Conservation (phyloP, 2,329 filamentous ascomycete genomes). For the Aspergillus alliaceus region DNA sequence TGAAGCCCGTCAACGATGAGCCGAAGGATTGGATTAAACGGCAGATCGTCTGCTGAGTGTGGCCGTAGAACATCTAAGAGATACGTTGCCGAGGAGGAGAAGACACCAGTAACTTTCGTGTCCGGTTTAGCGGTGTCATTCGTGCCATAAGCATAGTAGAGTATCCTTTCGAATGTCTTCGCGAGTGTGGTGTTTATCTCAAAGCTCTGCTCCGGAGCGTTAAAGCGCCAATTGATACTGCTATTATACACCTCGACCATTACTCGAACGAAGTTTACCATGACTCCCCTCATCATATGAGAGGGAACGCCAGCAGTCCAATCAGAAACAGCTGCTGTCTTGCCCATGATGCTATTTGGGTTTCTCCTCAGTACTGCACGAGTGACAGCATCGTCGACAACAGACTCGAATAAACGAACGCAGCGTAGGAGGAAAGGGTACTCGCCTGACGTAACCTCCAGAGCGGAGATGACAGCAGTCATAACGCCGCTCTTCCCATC, state of each 20-base stretch:
- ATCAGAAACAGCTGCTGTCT: conserved; percentile 35
- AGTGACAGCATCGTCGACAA: conserved; percentile 73
- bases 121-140: conserved; percentile 57
- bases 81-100: conserved; percentile 73
- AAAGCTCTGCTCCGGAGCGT: conserved; percentile 65
- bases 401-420: conserved; percentile 69
- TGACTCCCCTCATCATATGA: conserved; percentile 69
- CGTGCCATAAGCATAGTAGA: conserved; percentile 73
- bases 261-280: conserved; percentile 71
- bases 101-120: conserved; percentile 58
- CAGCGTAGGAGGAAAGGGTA: conserved; percentile 77
- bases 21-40: conserved; percentile 74
- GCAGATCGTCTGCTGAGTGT: conserved; percentile 66
- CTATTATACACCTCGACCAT: conserved; percentile 84
- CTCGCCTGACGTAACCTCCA: conserved; percentile 74
- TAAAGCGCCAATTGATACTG: conserved; percentile 81
- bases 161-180: conserved; percentile 67
- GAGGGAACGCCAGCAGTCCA: conserved; percentile 74
- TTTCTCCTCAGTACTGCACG: conserved; percentile 48
- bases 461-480: conserved; percentile 73
- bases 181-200: conserved; percentile 69
- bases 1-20: conserved; percentile 65
- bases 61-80: conserved; percentile 76
- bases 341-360: conserved; percentile 32
- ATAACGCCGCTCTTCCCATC: conserved; percentile 76